Percentiles rank a stretch among this genome's conserved stretches.
phyloP scores from a whole-genome alignment of 345 rosid genomes.

The Pugionium cornutum region DNA sequence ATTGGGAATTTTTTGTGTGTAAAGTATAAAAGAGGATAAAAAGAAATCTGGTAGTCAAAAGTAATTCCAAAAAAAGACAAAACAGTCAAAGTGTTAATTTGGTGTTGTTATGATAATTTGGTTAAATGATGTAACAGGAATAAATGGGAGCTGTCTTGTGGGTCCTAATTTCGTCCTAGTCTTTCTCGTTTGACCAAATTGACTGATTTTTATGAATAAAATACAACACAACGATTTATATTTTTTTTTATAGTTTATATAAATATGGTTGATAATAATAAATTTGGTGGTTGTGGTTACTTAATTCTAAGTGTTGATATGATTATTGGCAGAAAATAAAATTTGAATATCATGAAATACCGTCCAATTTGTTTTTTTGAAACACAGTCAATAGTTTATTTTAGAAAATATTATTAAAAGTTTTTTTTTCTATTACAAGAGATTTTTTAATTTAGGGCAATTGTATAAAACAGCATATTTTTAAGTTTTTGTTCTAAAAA shows the following conservation, averaged over 20 bases:
- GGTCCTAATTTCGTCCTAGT: constrained; percentile 39
- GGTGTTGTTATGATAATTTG: constrained; percentile 36
- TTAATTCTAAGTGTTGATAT: too few relatives aligned
- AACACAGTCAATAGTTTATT: too few relatives aligned
- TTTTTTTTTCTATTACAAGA: too few relatives aligned
- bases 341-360: too few relatives aligned
- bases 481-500: too few relatives aligned
- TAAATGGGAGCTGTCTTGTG: constrained; percentile 42
- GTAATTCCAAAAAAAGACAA: constrained; percentile 33
- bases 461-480: too few relatives aligned
- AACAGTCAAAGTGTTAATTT: constrained; percentile 35
- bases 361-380: too few relatives aligned
- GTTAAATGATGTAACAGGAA: constrained; percentile 43
- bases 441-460: too few relatives aligned
- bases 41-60: constrained; percentile 25
- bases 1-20: background rate
- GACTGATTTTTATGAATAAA: constrained; percentile 19
- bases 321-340: too few relatives aligned
- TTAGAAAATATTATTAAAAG: too few relatives aligned
- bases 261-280: constrained; percentile 32
- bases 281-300: constrained; percentile 27
- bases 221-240: constrained; percentile 22
- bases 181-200: constrained; percentile 43
- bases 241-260: background rate
- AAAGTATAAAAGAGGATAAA: background rate